A percentile compares a stretch with the other conserved stretches of the same genome.
These are phyloP conservation scores for Cinnamomum chago DNA, from an alignment of 164 flowering plant species.

Conservation along the genomic window DNA sequence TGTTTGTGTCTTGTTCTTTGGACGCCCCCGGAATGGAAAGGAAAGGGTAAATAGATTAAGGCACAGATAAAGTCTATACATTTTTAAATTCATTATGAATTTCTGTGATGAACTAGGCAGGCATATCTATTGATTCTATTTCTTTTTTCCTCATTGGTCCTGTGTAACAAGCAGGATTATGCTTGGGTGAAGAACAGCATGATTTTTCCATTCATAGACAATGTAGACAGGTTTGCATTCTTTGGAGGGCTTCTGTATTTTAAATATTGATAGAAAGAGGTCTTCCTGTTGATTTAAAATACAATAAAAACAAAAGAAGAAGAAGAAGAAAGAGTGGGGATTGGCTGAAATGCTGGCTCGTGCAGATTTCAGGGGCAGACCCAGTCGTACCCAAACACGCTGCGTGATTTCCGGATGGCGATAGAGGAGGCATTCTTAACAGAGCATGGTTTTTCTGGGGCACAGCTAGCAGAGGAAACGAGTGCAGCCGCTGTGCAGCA, in stretches of 20 bases:
- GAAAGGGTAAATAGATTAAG: slow-evolving; percentile 49
- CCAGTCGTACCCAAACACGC: slow-evolving; percentile 46
- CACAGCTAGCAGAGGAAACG: slow-evolving; percentile 30
- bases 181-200: slow-evolving; percentile 82
- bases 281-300: not conserved
- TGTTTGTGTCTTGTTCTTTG: slow-evolving; percentile 91
- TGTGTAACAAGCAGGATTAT: slow-evolving; percentile 56
- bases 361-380: slow-evolving; percentile 80
- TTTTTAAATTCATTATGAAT: not conserved
- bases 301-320: no score
- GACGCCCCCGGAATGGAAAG: slow-evolving; percentile 63
- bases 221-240: slow-evolving; percentile 64
- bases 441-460: slow-evolving; percentile 46
- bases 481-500: slow-evolving; percentile 32
- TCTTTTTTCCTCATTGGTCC: no score
- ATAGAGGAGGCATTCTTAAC: slow-evolving; percentile 90
- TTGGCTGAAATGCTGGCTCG: slow-evolving; percentile 7
- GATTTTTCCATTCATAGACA: slow-evolving; percentile 79
- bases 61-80: not conserved
- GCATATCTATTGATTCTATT: no score
- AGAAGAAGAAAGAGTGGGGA: not conserved
- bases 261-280: not conserved
- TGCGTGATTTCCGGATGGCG: slow-evolving; percentile 61
- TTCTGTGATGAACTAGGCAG: no score
- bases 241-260: not conserved